These are phyloP conservation scores for Yarrowia sp. DNA, from an alignment of 805 yeast species.

Conservation along the genomic window DNA sequence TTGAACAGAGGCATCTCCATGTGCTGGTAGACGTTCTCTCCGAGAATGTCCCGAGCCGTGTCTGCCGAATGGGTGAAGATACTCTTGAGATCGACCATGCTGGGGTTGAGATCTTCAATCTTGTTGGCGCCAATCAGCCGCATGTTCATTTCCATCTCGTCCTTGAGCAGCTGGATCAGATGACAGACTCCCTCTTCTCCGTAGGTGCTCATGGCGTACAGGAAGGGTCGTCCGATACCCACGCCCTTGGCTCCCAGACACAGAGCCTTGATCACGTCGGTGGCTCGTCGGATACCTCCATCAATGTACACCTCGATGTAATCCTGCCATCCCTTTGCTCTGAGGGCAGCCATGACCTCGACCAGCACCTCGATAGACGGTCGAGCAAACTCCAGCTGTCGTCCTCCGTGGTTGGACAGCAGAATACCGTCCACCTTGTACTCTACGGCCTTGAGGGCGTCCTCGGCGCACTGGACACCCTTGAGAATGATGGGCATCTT, in stretches of 20 bases:
- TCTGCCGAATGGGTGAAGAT: constrained; percentile 50
- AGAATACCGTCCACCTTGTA: constrained; percentile 80
- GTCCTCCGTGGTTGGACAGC: constrained; percentile 87
- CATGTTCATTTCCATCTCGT: constrained; percentile 80
- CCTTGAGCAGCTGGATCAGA: constrained; percentile 70
- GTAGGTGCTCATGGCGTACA: constrained; percentile 79
- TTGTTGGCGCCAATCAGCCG: constrained; percentile 74
- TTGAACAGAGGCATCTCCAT: constrained; percentile 62
- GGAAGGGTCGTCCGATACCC: constrained; percentile 78
- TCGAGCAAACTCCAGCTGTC: constrained; percentile 84
- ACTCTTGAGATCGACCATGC: constrained; percentile 64
- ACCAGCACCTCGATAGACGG: constrained; percentile 75
- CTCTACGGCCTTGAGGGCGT: constrained; percentile 74
- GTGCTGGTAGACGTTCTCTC: constrained; percentile 62
- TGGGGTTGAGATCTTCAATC: constrained; percentile 64
- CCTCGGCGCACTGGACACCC: constrained; percentile 86
- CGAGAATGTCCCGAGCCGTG: constrained; percentile 64
- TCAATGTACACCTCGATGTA: constrained; percentile 71
- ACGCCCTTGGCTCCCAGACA: constrained; percentile 79
- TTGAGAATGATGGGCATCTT: constrained; percentile 73
- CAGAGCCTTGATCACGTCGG: constrained; percentile 77
- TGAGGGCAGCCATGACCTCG: constrained; percentile 69
- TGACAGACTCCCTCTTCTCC: constrained; percentile 76
- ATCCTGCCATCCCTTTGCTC: constrained; percentile 48
- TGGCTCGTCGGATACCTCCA: constrained; percentile 80